A percentile compares a stretch with the other conserved stretches of the same genome.
Conservation (phyloP, 2,329 filamentous ascomycete species). For the Epichloe typhina region DNA sequence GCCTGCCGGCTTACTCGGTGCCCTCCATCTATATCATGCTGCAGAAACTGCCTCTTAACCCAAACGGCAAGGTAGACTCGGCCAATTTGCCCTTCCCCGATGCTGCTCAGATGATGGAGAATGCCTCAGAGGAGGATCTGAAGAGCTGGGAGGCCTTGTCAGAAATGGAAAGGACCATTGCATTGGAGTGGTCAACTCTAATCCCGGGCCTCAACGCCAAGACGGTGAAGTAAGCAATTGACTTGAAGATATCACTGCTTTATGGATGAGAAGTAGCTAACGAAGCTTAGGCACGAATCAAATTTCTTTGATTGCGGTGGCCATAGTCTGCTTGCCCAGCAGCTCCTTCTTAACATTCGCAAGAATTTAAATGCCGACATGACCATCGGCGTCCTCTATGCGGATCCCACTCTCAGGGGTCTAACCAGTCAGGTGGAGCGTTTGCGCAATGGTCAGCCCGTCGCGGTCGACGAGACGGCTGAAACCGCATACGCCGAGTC, state of each 20-base stretch:
- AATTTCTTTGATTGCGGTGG: slow-evolving; percentile 27
- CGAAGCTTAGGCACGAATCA: neutral
- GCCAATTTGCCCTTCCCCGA: slow-evolving; percentile 71
- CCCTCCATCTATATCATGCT: slow-evolving; percentile 22
- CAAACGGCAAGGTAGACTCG: slow-evolving; percentile 70
- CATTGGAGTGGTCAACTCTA: slow-evolving; percentile 56
- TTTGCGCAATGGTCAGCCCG: slow-evolving; percentile 5
- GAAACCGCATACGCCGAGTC: slow-evolving; percentile 42
- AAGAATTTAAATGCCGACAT: slow-evolving; percentile 18
- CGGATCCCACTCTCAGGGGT: slow-evolving; percentile 15
- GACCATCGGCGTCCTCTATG: slow-evolving; percentile 19
- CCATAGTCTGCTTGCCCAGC: slow-evolving; percentile 46
- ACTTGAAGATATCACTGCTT: too few species aligned
- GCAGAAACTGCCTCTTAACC: slow-evolving; percentile 52
- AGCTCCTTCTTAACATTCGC: slow-evolving; percentile 52
- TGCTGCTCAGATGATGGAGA: slow-evolving; percentile 45
- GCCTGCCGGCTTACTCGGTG: slow-evolving; percentile 26
- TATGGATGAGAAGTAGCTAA: too few species aligned
- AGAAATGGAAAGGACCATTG: slow-evolving; percentile 26
- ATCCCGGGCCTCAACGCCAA: slow-evolving; percentile 54
- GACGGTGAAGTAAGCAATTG: slow-evolving; percentile 32
- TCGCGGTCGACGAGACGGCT: slow-evolving; percentile 12
- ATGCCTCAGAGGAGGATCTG: slow-evolving; percentile 21
- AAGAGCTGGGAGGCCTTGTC: slow-evolving; percentile 38
- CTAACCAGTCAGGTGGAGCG: slow-evolving; percentile 18